Evolutionary conservation across 805 yeast species (phyloP).

Genomic region (Nakazawaea siamensis): DNA sequence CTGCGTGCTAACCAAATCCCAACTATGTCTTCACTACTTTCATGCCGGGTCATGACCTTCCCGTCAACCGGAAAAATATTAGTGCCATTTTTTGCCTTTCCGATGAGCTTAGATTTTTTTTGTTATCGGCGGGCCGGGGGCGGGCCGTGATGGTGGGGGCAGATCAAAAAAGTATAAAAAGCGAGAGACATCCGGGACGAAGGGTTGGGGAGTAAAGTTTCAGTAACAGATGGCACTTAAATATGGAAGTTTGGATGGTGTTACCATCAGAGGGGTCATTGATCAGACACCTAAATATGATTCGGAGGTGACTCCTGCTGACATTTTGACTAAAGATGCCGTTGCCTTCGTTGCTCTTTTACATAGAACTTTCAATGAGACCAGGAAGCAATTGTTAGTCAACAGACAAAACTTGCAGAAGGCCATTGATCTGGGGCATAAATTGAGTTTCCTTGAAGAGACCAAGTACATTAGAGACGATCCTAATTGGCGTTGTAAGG

Average conservation of each 20-base stretch:
- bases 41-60: no score
- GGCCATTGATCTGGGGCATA: constrained; percentile 51
- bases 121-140: no score
- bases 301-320: constrained; percentile 34
- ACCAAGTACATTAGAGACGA: constrained; percentile 65
- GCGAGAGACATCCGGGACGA: no score
- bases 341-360: constrained; percentile 62
- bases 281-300: constrained; percentile 20
- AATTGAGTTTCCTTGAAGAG: constrained; percentile 58
- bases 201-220: no score
- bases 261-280: constrained; percentile 44
- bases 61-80: no score
- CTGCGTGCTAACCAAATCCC: no score
- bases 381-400: constrained; percentile 48
- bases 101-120: no score
- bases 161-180: no score
- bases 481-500: constrained; percentile 68
- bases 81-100: no score
- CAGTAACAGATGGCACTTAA: constrained; percentile 18
- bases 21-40: no score
- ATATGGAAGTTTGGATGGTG: constrained; percentile 40
- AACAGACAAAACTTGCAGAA: constrained; percentile 57
- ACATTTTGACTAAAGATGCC: constrained; percentile 49
- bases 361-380: constrained; percentile 63
- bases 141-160: no score